Evolutionary conservation across 1,284 basidiomycete genomes (phyloP).

Genomic region (Cryptococcus hybrid): DNA sequence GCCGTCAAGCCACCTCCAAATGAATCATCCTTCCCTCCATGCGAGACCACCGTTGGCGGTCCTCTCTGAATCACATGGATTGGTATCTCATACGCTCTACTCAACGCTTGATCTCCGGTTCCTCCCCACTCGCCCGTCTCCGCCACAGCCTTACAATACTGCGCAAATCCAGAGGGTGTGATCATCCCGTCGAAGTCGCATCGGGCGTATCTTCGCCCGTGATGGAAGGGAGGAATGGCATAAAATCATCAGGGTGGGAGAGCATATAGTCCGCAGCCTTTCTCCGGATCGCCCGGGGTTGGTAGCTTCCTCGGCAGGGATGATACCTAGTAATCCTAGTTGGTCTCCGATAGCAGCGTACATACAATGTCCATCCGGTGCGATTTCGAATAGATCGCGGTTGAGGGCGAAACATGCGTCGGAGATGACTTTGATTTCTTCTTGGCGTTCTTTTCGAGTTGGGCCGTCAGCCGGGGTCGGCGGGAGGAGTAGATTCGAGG

Average conservation of each 20-base stretch:
- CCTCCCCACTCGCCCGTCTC: slow-evolving; percentile 79
- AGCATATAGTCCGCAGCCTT: slow-evolving; percentile 81
- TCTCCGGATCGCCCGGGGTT: slow-evolving; percentile 54
- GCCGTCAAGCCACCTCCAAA: slow-evolving; percentile 46
- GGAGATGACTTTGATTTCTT: slow-evolving; percentile 70
- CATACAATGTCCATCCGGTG: slow-evolving; percentile 92
- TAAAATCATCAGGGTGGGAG: slow-evolving; percentile 81
- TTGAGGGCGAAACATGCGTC: slow-evolving; percentile 66
- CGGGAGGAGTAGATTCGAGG: slow-evolving; percentile 57
- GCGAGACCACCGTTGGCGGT: slow-evolving; percentile 76
- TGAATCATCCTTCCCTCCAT: slow-evolving; percentile 53
- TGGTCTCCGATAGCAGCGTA: slow-evolving; percentile 91
- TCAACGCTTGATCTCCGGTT: slow-evolving; percentile 89
- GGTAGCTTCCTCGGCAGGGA: slow-evolving; percentile 11
- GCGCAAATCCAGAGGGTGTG: slow-evolving; percentile 64
- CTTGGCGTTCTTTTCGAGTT: slow-evolving; percentile 64
- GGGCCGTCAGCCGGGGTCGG: slow-evolving; percentile 56
- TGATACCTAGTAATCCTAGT: slow-evolving; percentile 44
- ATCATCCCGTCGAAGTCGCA: slow-evolving; percentile 67
- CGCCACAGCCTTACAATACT: slow-evolving; percentile 77
- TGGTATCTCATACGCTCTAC: slow-evolving; percentile 49
- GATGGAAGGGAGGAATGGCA: slow-evolving; percentile 84
- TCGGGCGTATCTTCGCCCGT: slow-evolving; percentile 72
- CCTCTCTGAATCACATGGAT: slow-evolving; percentile 91
- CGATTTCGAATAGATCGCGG: slow-evolving; percentile 75